phyloP scores from a whole-genome alignment of 352 stramenopile genomes.

The Phytopythium mirpurense region DNA sequence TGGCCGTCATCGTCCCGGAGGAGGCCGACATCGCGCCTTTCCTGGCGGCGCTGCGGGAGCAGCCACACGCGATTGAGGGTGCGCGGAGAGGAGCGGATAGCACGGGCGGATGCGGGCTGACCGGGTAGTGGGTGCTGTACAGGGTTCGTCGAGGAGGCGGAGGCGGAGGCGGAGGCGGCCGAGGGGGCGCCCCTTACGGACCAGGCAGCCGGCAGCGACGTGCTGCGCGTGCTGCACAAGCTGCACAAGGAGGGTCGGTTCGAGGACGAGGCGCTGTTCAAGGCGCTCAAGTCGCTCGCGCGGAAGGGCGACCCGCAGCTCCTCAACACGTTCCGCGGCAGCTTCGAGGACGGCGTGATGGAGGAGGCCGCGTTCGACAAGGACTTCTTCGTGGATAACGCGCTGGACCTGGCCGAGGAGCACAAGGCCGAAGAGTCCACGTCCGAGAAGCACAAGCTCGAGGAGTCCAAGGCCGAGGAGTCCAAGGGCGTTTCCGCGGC shows the following conservation, averaged over 20 bases:
- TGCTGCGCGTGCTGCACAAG: constrained; percentile 70
- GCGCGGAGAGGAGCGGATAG: not conserved
- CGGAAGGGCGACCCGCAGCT: constrained; percentile 78
- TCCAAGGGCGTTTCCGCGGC: too few species aligned
- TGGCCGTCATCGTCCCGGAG: constrained; percentile 72
- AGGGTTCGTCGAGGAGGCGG: constrained; percentile 27
- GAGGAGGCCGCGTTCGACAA: constrained; percentile 65
- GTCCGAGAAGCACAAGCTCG: constrained; percentile 13
- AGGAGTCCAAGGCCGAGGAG: constrained; percentile 31
- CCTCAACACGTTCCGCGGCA: constrained; percentile 75
- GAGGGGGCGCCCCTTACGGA: constrained; percentile 18
- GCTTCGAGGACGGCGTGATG: constrained; percentile 50
- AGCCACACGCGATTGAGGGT: constrained; percentile 70
- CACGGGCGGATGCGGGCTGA: too few species aligned
- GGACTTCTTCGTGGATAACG: constrained; percentile 82
- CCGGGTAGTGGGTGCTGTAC: too few species aligned
- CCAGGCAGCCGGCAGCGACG: constrained; percentile 48
- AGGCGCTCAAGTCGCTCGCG: constrained; percentile 80
- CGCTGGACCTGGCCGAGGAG: constrained; percentile 73
- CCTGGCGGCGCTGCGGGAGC: constrained; percentile 36
- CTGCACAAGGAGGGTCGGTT: constrained; percentile 81
- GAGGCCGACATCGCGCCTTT: constrained; percentile 64
- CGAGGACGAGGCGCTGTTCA: constrained; percentile 55
- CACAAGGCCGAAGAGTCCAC: constrained; percentile 13
- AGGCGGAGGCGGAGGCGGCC: constrained; percentile 13